Base-by-base conservation (phyloP, 345 rosid species). In the Microthlaspi erraticum region DNA sequence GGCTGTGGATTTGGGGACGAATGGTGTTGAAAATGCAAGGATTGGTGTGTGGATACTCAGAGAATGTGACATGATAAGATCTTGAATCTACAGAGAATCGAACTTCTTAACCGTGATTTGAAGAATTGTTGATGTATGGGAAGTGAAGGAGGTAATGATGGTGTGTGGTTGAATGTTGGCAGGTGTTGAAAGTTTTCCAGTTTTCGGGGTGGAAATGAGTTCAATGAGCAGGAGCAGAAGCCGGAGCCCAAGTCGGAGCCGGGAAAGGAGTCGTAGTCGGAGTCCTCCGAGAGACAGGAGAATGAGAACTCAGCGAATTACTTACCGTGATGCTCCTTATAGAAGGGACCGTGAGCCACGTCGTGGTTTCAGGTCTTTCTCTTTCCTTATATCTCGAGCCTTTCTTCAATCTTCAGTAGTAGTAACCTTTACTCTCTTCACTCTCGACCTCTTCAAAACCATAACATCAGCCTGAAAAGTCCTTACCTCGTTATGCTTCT, bases 321-420 rank as follows among this genome's bases (percentile, higher is more conserved):
- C 99, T 41, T 94, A 88, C 75, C 92, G 93, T 54, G 83, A 89
- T 86, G 95, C 94, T 72, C 96, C 97, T 54, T 94, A 88, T 86
- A 77, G 84, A 71, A 83, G 89, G 65, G 73, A 92, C 38, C 79
- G 91, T 65, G 78, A 92, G 57, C 78, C 91, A 32, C 90, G 84
- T 65, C 88, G 86, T 84, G 81, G 91, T 74, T 89, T 83, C 95
- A 94, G 95, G 96, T 91, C 83, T 76, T 72, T 64, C 51, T 74
- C 53, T 78, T 75, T 18, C 48, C 51, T 70, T 18, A 55, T 71
- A 36, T 71, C 36, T 51, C 43, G 45, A 29, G 49, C 67, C 66
- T 57, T 31, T 29, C 36, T 32, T 54, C 75, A n/a, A n/a, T n/a
- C n/a, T n/a, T n/a, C n/a, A n/a, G n/a, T n/a, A 3, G 56, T 74